Evolutionary conservation across 2,329 filamentous ascomycete species (phyloP).

Genomic region (Amphichorda felina): DNA sequence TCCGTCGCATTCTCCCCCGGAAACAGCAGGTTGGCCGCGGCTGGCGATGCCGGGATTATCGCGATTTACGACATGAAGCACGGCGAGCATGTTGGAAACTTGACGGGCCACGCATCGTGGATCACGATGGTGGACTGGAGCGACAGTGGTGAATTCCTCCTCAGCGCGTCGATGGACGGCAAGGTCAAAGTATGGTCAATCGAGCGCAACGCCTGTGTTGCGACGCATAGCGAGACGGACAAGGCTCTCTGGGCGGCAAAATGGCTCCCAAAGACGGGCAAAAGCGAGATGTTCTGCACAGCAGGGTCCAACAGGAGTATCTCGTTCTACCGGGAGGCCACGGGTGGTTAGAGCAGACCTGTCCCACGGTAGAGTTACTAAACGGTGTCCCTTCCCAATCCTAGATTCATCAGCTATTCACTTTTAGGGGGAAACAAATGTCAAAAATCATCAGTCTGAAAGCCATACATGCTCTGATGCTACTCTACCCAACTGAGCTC

Average conservation of each 20-base stretch:
- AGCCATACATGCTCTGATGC: background rate
- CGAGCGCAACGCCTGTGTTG: conserved; percentile 72
- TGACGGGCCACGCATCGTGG: conserved; percentile 74
- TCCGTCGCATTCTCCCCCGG: conserved; percentile 80
- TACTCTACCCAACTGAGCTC: background rate
- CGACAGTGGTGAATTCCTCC: conserved; percentile 78
- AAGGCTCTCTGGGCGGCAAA: conserved; percentile 73
- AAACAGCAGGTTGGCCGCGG: conserved; percentile 74
- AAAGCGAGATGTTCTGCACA: conserved; percentile 63
- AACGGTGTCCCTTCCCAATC: too few species aligned
- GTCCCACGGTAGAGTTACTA: too few species aligned
- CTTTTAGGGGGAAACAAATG: background rate
- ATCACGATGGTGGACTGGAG: conserved; percentile 89
- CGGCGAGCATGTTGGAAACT: conserved; percentile 82
- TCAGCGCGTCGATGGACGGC: conserved; percentile 82
- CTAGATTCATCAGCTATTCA: too few species aligned
- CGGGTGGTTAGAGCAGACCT: conserved; percentile 35
- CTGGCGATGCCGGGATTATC: conserved; percentile 80
- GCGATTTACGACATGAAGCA: conserved; percentile 85
- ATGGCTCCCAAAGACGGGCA: conserved; percentile 66
- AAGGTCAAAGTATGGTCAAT: conserved; percentile 96
- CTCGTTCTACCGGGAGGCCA: conserved; percentile 77
- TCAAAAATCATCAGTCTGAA: background rate
- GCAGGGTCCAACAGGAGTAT: conserved; percentile 67
- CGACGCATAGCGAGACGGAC: conserved; percentile 86